Conservation (phyloP, 2,329 filamentous ascomycete genomes). For the Botrytis squamosa region DNA sequence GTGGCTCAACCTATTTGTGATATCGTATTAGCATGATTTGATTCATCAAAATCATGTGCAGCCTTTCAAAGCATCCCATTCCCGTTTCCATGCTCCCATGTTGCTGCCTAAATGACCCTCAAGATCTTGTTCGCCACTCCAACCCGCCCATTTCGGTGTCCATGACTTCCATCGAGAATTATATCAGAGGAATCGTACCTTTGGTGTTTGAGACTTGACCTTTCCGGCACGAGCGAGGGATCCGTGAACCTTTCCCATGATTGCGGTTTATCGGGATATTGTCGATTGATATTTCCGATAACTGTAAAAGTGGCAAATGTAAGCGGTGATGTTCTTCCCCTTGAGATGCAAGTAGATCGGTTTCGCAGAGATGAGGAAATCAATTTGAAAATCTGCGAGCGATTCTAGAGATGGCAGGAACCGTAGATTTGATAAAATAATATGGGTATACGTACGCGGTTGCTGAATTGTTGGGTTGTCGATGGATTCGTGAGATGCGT, state of each 20-base stretch:
- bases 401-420: not conserved
- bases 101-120: not conserved
- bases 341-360: not conserved
- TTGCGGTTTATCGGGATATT: constrained; percentile 46
- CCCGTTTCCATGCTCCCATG: not conserved
- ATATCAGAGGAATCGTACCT: constrained; percentile 57
- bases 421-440: constrained; percentile 7
- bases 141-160: not conserved
- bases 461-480: constrained; percentile 21
- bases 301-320: constrained; percentile 30
- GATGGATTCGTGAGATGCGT: not conserved
- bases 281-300: constrained; percentile 33
- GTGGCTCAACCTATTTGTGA: constrained; percentile 69
- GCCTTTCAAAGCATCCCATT: not conserved
- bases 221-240: constrained; percentile 95
- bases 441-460: constrained; percentile 20
- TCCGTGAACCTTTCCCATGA: constrained; percentile 92
- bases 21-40: constrained; percentile 31
- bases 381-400: constrained; percentile 9
- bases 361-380: not conserved
- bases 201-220: constrained; percentile 95
- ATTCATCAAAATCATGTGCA: constrained; percentile 2
- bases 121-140: constrained; percentile 4
- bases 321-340: not conserved
- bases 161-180: constrained; percentile 10